Evolutionary conservation across 1,284 basidiomycete species (phyloP).

Genomic region (Kwoniella shivajii): DNA sequence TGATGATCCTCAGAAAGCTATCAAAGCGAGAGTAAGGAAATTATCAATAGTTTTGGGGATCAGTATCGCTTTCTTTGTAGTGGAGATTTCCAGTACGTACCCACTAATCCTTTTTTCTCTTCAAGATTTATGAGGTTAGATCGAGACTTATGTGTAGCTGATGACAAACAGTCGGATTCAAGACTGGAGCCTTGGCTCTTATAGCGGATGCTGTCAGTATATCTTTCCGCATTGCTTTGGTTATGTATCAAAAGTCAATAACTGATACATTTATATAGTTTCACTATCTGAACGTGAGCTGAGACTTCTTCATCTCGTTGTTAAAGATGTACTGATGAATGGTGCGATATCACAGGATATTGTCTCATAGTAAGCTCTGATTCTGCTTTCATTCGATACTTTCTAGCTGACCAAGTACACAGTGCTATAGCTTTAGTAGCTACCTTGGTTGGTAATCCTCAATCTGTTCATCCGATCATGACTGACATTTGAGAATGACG

Average conservation of each 20-base stretch:
- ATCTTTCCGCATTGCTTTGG: no score
- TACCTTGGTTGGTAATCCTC: neutral
- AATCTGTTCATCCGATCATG: neutral
- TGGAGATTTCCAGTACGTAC: constrained; percentile 1
- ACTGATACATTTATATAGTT: neutral
- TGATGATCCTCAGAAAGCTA: neutral
- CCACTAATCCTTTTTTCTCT: no score
- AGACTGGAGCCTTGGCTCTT: constrained; percentile 4
- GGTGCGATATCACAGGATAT: neutral
- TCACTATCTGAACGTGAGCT: constrained; percentile 4
- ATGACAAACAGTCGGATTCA: neutral
- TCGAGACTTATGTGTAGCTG: neutral
- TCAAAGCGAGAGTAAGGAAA: constrained; percentile 1
- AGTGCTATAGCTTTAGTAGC: neutral
- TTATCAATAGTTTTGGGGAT: constrained; percentile 2
- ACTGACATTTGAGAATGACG: neutral
- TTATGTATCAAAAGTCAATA: neutral
- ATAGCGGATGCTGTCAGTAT: constrained; percentile 7
- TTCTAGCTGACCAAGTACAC: no score
- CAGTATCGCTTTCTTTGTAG: constrained; percentile 1
- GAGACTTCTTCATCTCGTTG: no score
- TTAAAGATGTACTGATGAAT: neutral
- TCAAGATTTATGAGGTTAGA: no score
- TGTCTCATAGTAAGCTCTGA: constrained; percentile 3
- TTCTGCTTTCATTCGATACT: neutral